Conservation (phyloP, 352 stramenopile genomes). For the Peronospora tabacina region DNA sequence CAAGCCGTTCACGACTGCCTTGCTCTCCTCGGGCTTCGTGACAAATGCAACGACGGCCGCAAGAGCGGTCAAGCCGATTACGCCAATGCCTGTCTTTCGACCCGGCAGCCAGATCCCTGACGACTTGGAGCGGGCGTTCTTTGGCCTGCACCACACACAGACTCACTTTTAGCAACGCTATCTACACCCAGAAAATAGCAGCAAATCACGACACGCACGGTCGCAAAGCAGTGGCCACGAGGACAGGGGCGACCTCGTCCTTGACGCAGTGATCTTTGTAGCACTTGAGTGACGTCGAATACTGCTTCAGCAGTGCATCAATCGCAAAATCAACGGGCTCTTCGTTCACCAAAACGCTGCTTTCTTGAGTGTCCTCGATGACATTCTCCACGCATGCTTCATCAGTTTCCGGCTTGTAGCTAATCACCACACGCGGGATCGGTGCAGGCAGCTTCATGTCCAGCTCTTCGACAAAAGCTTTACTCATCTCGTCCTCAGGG, state of each 20-base stretch:
- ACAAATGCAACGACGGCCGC: conserved; percentile 18
- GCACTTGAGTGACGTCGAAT: conserved; percentile 36
- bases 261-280: conserved; percentile 32
- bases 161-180: background rate
- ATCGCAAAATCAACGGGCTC: conserved; percentile 30
- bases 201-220: conserved; percentile 32
- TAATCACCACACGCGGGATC: conserved; percentile 58
- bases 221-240: conserved; percentile 44
- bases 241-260: conserved; percentile 24
- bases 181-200: conserved; percentile 1
- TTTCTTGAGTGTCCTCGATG: conserved; percentile 14
- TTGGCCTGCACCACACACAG: conserved; percentile 25
- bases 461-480: conserved; percentile 40
- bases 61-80: conserved; percentile 11
- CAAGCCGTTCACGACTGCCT: conserved; percentile 18
- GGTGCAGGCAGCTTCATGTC: conserved; percentile 42
- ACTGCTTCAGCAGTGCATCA: conserved; percentile 50
- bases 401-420: conserved; percentile 32
- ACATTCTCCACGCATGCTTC: conserved; percentile 6
- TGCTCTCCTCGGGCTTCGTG: conserved; percentile 28
- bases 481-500: conserved; percentile 40
- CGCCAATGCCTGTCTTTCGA: conserved; percentile 10
- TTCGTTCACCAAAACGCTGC: conserved; percentile 12
- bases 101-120: conserved; percentile 23
- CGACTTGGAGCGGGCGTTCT: conserved; percentile 43